Conservation (phyloP, 75 land plant genomes). For the Azolla pinnata region DNA sequence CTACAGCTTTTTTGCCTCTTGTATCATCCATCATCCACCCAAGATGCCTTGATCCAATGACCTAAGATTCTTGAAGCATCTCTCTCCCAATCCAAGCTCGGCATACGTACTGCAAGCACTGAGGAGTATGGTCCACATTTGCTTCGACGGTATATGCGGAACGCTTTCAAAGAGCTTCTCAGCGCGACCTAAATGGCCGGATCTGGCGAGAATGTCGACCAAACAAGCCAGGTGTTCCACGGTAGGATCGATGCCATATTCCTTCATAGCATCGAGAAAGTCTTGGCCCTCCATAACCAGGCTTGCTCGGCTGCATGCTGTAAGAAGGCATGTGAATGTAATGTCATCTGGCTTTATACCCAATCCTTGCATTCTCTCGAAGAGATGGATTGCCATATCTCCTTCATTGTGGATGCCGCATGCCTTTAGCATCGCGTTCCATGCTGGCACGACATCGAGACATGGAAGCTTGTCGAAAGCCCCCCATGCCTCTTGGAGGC, state of each 20-base stretch:
- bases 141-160: not conserved
- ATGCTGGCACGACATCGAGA: not conserved
- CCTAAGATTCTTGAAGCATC: too few species aligned
- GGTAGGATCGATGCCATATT: too few species aligned
- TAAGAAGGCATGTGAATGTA: conserved; percentile 26
- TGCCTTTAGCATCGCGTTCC: not conserved
- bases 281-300: too few species aligned
- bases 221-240: too few species aligned
- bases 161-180: not conserved
- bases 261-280: too few species aligned
- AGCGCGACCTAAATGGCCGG: too few species aligned
- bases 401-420: not conserved
- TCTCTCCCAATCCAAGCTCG: not conserved
- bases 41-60: too few species aligned
- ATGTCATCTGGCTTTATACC: conserved; percentile 28
- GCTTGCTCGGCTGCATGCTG: conserved; percentile 17
- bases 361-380: conserved; percentile 26
- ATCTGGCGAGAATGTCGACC: too few species aligned
- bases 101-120: not conserved
- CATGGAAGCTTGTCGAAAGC: conserved; percentile 2
- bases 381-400: conserved; percentile 7
- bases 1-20: too few species aligned
- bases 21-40: too few species aligned
- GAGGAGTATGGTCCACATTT: not conserved
- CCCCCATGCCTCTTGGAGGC: not conserved